Evolutionary conservation across 805 yeast genomes (phyloP).

Genomic region (Yarrowia porcina): DNA sequence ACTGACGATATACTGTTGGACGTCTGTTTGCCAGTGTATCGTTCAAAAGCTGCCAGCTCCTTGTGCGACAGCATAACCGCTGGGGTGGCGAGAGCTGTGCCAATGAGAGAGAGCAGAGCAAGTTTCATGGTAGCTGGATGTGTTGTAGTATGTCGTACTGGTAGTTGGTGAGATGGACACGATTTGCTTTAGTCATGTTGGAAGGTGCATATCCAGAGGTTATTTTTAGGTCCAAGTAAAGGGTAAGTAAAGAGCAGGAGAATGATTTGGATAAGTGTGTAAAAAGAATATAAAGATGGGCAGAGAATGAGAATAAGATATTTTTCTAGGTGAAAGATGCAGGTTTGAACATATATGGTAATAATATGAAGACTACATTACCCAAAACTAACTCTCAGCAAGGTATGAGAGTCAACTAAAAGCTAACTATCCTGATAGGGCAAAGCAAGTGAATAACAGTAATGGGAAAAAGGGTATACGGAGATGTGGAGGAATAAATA

Average conservation of each 20-base stretch:
- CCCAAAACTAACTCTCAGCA: too few relatives aligned
- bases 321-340: too few relatives aligned
- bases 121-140: not conserved
- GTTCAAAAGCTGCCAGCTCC: not conserved
- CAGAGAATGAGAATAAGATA: too few relatives aligned
- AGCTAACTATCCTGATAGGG: too few relatives aligned
- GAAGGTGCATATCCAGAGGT: not conserved
- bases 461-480: too few relatives aligned
- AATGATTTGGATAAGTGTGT: too few relatives aligned
- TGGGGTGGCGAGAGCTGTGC: conserved; percentile 15
- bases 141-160: not conserved
- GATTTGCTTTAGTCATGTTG: not conserved
- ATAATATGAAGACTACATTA: too few relatives aligned
- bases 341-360: too few relatives aligned
- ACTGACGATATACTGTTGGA: conserved; percentile 7
- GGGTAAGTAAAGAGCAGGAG: not conserved
- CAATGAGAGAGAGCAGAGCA: not conserved
- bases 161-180: not conserved
- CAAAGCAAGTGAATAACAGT: too few relatives aligned
- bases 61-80: conserved; percentile 19
- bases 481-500: too few relatives aligned
- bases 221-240: not conserved
- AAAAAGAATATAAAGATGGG: too few relatives aligned
- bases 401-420: too few relatives aligned
- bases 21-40: not conserved